These are phyloP conservation scores for Malus hybrid DNA, from an alignment of 331 rosid genomes.

Conservation along the genomic window DNA sequence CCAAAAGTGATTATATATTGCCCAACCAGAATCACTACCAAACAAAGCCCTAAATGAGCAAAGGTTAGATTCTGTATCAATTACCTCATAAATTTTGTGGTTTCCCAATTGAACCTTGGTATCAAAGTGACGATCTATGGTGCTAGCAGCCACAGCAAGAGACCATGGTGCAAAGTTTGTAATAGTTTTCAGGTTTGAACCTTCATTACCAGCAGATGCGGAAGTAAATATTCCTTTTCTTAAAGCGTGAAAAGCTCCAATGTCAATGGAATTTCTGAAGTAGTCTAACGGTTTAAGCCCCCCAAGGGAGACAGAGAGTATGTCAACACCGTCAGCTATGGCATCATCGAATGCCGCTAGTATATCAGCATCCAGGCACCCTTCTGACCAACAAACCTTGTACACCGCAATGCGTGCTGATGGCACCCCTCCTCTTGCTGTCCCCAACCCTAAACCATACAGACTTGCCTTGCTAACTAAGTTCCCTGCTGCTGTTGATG, in stretches of 20 bases:
- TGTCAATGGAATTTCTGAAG: conserved; percentile 9
- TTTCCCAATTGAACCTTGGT: conserved; percentile 39
- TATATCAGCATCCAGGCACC: conserved; percentile 17
- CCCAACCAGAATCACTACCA: too few species aligned
- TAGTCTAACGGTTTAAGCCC: neutral
- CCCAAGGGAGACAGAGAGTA: conserved; percentile 19
- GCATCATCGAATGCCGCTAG: conserved; percentile 22
- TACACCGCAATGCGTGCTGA: too few species aligned
- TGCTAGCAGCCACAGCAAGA: conserved; percentile 48
- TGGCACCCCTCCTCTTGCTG: neutral
- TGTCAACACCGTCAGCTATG: too few species aligned
- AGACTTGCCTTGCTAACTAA: too few species aligned
- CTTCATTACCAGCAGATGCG: conserved; percentile 32
- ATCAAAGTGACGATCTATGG: conserved; percentile 36
- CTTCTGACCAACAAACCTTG: too few species aligned
- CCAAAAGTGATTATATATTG: too few species aligned
- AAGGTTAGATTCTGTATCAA: neutral
- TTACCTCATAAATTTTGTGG: conserved; percentile 27
- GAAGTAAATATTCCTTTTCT: conserved; percentile 36
- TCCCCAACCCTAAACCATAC: too few species aligned
- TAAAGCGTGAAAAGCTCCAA: conserved; percentile 53
- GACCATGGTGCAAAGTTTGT: conserved; percentile 34
- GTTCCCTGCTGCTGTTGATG: conserved; percentile 39
- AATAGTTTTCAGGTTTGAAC: conserved; percentile 17
- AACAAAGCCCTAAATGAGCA: neutral